A percentile compares a stretch with the other conserved stretches of the same genome.
Evolutionary conservation across 345 rosid species (phyloP).

Genomic region (Conringia planisiliqua): DNA sequence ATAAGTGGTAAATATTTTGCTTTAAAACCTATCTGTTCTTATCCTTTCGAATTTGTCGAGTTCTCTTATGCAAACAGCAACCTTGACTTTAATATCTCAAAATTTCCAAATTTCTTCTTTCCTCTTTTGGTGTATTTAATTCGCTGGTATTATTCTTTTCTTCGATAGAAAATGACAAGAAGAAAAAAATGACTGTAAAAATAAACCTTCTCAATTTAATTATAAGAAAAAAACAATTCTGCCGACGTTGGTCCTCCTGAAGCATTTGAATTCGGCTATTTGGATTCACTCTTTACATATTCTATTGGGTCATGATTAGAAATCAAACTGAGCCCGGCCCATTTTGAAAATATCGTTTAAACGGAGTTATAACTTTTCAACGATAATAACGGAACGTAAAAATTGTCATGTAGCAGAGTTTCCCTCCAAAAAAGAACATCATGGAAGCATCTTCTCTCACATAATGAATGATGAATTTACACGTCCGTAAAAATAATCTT

Average conservation of each 20-base stretch:
- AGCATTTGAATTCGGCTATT: not conserved
- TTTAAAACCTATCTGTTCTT: constrained; percentile 3
- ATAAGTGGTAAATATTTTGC: not conserved
- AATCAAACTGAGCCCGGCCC: constrained; percentile 21
- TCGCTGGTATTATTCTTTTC: not conserved
- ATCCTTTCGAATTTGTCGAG: constrained; percentile 9
- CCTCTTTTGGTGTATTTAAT: not conserved
- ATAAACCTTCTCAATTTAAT: not conserved
- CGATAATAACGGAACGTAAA: not conserved
- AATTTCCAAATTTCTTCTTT: not conserved
- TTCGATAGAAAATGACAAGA: not conserved
- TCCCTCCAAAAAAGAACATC: constrained; percentile 9
- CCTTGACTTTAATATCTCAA: not conserved
- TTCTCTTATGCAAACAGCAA: not conserved
- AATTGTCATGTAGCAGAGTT: not conserved
- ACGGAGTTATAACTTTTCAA: not conserved
- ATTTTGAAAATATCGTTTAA: not conserved
- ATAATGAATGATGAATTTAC: not conserved
- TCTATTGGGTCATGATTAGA: not conserved
- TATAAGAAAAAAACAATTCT: not conserved
- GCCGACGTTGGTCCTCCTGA: constrained; percentile 12
- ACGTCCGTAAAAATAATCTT: not conserved
- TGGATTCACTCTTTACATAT: not conserved
- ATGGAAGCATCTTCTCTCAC: not conserved
- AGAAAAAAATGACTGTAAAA: not conserved